Evolutionary conservation across 345 rosid species (phyloP).

Genomic region (Raphanus sativus): DNA sequence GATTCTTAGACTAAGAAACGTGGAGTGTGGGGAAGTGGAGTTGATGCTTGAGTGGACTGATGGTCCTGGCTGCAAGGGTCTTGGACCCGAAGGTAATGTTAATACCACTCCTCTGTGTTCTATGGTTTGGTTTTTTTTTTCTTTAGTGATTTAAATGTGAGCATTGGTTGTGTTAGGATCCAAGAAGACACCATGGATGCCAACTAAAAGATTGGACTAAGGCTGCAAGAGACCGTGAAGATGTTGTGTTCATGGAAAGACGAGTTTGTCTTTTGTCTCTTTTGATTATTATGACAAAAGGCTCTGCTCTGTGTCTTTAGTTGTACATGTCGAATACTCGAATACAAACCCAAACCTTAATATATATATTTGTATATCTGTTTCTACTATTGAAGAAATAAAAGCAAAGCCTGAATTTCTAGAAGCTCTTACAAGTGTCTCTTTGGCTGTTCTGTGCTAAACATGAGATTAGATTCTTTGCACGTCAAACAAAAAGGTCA

Average conservation of each 20-base stretch:
- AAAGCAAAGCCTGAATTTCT: constrained; percentile 39
- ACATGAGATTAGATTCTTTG: background rate
- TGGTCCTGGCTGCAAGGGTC: constrained; percentile 47
- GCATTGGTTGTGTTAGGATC: constrained; percentile 28
- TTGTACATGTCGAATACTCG: constrained; percentile 28
- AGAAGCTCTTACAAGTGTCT: constrained; percentile 18
- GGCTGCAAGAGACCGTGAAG: constrained; percentile 24
- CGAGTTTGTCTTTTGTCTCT: constrained; percentile 27
- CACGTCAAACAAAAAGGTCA: background rate
- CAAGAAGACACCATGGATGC: constrained; percentile 43
- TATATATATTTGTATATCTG: constrained; percentile 27
- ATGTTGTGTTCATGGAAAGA: constrained; percentile 29
- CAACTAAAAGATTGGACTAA: constrained; percentile 41
- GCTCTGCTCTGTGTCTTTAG: constrained; percentile 34
- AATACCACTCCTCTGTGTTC: background rate
- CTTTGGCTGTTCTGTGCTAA: background rate
- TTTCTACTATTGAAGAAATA: constrained; percentile 34
- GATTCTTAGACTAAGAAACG: constrained; percentile 59
- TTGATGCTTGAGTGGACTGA: constrained; percentile 71
- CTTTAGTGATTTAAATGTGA: background rate
- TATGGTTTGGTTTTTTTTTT: background rate
- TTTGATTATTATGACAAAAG: background rate
- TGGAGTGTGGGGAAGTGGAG: constrained; percentile 65
- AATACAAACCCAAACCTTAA: constrained; percentile 28
- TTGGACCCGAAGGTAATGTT: constrained; percentile 40